These are phyloP conservation scores for Lactuca sativa DNA, from an alignment of 129 eudicot genomes.

Conservation along the genomic window DNA sequence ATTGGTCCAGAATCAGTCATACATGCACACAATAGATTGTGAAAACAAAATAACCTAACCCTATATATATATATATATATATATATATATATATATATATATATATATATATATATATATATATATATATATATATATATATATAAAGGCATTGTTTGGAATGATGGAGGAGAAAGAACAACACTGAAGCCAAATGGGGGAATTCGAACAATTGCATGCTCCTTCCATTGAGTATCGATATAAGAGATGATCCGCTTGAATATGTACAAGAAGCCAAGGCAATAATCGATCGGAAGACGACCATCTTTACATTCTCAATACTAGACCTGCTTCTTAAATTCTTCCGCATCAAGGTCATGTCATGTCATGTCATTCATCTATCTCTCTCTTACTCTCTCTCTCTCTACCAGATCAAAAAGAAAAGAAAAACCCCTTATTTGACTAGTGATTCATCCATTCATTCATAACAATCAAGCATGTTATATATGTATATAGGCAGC, in stretches of 20 bases:
- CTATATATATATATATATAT: too few species aligned
- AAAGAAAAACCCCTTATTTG: too few species aligned
- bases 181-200: slow-evolving; percentile 47
- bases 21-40: too few species aligned
- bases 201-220: slow-evolving; percentile 50
- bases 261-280: slow-evolving; percentile 58
- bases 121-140: too few species aligned
- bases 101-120: too few species aligned
- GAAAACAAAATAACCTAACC: too few species aligned
- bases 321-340: slow-evolving; percentile 37
- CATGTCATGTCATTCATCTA: too few species aligned
- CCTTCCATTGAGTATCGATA: slow-evolving; percentile 46
- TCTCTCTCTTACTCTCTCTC: background rate
- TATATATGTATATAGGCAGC: slow-evolving; percentile 26
- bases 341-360: slow-evolving; percentile 49
- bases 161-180: slow-evolving; percentile 59
- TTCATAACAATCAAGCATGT: too few species aligned
- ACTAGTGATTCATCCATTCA: too few species aligned
- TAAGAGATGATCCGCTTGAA: slow-evolving; percentile 53
- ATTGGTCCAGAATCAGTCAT: too few species aligned
- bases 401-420: too few species aligned
- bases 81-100: too few species aligned
- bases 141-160: slow-evolving; percentile 46
- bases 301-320: slow-evolving; percentile 38
- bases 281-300: slow-evolving; percentile 48